Conservation (phyloP, 106 monocot species). For the Acanthochlamys bracteata region DNA sequence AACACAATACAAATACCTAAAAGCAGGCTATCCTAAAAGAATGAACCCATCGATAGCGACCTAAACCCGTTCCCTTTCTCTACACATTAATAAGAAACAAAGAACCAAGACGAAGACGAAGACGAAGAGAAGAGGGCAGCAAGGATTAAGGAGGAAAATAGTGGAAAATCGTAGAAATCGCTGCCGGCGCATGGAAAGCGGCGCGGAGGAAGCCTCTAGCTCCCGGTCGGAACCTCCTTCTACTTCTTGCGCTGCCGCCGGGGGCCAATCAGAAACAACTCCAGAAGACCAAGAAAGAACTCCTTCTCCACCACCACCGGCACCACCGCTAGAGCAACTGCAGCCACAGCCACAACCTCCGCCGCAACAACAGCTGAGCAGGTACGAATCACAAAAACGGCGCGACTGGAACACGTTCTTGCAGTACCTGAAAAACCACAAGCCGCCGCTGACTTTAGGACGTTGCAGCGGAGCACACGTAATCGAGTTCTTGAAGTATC, state of each 20-base stretch:
- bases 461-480: conserved; percentile 55
- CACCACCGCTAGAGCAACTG: background rate
- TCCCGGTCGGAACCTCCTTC: background rate
- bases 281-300: background rate
- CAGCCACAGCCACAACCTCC: background rate
- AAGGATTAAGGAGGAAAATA: no score
- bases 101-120: background rate
- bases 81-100: background rate
- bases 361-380: conserved; percentile 16
- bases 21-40: no score
- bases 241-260: background rate
- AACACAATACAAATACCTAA: no score
- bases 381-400: conserved; percentile 60
- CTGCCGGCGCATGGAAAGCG: background rate
- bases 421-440: conserved; percentile 52
- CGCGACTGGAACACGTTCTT: conserved; percentile 65
- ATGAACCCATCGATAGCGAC: background rate
- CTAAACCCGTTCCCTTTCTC: background rate
- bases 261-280: background rate
- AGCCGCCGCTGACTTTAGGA: conserved; percentile 34
- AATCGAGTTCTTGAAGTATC: conserved; percentile 46
- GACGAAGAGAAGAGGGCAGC: background rate
- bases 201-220: background rate
- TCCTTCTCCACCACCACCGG: conserved; percentile 1
- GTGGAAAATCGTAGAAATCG: background rate